Conservation (phyloP, 1,139 yeast species). For the Hyphopichia pseudoburtonii region DNA sequence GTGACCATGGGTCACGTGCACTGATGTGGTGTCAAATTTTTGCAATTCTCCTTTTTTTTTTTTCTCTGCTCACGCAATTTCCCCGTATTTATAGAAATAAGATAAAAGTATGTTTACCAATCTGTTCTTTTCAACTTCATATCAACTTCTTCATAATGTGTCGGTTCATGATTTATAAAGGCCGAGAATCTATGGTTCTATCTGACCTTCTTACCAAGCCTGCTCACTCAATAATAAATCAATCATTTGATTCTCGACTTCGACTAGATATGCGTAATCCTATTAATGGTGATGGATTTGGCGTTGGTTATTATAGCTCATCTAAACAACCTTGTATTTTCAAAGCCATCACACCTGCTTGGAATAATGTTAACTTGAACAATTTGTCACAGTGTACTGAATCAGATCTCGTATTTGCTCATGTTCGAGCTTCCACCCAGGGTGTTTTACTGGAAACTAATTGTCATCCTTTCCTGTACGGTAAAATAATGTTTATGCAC, state of each 20-base stretch:
- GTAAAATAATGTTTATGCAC: constrained; percentile 92
- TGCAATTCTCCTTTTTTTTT: too few species aligned
- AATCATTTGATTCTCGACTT: constrained; percentile 86
- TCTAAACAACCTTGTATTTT: constrained; percentile 56
- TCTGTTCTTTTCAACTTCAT: too few species aligned
- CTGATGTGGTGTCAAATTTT: background rate
- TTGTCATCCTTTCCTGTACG: constrained; percentile 91
- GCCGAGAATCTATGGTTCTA: constrained; percentile 73
- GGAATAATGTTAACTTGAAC: constrained; percentile 92
- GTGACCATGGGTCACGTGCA: background rate
- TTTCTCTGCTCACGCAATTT: too few species aligned
- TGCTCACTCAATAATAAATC: constrained; percentile 95
- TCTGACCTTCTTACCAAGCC: constrained; percentile 90
- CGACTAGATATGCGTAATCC: constrained; percentile 88
- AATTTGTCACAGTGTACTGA: constrained; percentile 85
- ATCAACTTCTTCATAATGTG: constrained; percentile 29
- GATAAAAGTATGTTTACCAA: background rate
- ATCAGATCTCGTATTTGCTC: constrained; percentile 84
- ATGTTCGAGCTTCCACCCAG: constrained; percentile 93
- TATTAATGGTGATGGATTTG: constrained; percentile 97
- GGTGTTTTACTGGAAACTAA: constrained; percentile 93
- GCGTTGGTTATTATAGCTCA: constrained; percentile 87
- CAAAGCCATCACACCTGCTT: constrained; percentile 95
- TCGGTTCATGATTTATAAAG: constrained; percentile 51
- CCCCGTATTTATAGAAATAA: too few species aligned